A percentile compares a stretch with the other conserved stretches of the same genome.
Conservation (phyloP, 306 rosid genomes). For the Canavalia gladiata region DNA sequence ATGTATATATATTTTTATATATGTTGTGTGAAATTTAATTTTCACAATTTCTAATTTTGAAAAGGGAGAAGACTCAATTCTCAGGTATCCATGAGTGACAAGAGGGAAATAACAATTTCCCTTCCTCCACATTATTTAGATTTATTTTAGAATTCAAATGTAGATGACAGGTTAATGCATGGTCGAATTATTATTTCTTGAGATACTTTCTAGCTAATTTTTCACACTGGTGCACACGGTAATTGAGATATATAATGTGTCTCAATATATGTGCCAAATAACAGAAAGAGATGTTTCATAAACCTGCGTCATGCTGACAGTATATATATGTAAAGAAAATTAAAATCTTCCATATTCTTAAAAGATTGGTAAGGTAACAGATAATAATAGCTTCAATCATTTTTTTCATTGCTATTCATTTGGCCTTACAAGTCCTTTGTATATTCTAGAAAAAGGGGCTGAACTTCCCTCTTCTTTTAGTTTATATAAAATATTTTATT, state of each 20-base stretch:
- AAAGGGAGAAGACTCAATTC: neutral
- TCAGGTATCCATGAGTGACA: slow-evolving; percentile 7
- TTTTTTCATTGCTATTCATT: neutral
- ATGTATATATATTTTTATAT: neutral
- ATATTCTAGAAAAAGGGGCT: neutral
- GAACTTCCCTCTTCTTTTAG: neutral
- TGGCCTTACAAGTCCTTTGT: neutral
- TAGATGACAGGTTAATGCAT: neutral
- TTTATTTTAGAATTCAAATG: neutral
- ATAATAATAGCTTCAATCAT: neutral
- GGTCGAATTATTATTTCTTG: neutral
- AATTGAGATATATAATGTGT: neutral
- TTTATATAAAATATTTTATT: neutral
- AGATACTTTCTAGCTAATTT: neutral
- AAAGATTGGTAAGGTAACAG: neutral
- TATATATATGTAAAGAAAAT: neutral
- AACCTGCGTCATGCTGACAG: slow-evolving; percentile 22
- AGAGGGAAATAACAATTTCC: slow-evolving; percentile 3
- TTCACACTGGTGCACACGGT: neutral
- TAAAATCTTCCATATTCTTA: slow-evolving; percentile 12
- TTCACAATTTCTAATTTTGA: neutral
- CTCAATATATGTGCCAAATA: neutral
- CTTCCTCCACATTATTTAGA: neutral
- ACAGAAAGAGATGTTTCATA: slow-evolving; percentile 45
- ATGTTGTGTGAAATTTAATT: neutral